These are phyloP conservation scores for Claviceps pazoutovae DNA, from an alignment of 2,329 filamentous ascomycete genomes.

Conservation along the genomic window DNA sequence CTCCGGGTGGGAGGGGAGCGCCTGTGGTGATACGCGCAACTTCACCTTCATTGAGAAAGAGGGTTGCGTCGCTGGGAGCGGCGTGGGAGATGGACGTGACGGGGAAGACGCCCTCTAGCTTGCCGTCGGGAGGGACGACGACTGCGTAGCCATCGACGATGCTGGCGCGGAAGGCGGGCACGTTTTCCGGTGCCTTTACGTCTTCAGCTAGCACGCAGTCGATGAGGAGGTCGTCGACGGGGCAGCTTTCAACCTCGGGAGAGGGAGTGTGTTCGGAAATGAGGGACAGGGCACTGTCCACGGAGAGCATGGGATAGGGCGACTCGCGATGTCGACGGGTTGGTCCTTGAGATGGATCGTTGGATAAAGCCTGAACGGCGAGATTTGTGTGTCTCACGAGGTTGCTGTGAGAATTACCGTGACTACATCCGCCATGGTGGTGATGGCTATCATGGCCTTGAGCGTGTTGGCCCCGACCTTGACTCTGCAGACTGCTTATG, in stretches of 20 bases:
- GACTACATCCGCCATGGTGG: conserved; percentile 25
- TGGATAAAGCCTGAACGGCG: conserved; percentile 25
- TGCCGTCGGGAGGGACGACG: conserved; percentile 47
- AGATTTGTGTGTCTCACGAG: conserved; percentile 57
- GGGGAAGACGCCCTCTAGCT: conserved; percentile 67
- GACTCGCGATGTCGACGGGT: conserved; percentile 67
- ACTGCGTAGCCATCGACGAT: conserved; percentile 96
- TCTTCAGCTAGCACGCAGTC: conserved; percentile 73
- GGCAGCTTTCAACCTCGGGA: conserved; percentile 39
- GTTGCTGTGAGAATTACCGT: conserved; percentile 38
- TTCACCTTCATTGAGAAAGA: conserved; percentile 51
- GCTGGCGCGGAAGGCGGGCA: conserved; percentile 87
- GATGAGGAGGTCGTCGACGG: conserved; percentile 52
- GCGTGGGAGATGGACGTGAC: conserved; percentile 82
- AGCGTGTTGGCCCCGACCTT: conserved; percentile 14
- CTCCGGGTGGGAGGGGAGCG: conserved; percentile 74
- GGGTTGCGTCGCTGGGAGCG: conserved; percentile 33
- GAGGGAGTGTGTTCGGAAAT: conserved; percentile 62
- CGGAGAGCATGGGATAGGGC: conserved; percentile 82
- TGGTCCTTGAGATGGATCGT: conserved; percentile 46
- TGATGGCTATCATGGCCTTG: conserved; percentile 26
- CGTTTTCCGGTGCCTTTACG: conserved; percentile 64
- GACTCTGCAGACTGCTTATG: conserved; percentile 24
- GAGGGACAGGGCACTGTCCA: conserved; percentile 62
- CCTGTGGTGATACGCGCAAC: conserved; percentile 90